Evolutionary conservation across 2,329 filamentous ascomycete genomes (phyloP).

Genomic region (Grosmannia huntii): DNA sequence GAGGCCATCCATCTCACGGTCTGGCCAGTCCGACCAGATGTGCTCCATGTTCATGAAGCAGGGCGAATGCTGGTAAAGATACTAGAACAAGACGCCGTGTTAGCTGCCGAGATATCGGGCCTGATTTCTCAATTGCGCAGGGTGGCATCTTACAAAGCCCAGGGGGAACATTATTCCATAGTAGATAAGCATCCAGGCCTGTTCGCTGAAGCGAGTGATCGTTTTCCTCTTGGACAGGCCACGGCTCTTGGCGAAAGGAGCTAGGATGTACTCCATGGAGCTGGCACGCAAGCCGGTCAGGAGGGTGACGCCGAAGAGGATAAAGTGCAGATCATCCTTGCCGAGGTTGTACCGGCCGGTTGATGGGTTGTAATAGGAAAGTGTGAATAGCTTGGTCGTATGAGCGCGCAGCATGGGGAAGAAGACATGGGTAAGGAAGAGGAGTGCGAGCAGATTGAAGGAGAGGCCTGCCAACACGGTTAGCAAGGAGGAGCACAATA

Average conservation of each 20-base stretch:
- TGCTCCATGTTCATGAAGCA: conserved; percentile 67
- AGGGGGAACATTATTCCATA: conserved; percentile 70
- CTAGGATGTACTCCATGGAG: conserved; percentile 76
- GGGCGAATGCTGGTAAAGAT: conserved; percentile 63
- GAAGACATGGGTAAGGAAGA: conserved; percentile 68
- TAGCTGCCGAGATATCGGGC: background rate
- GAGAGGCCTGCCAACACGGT: conserved; percentile 50
- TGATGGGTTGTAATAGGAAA: conserved; percentile 66
- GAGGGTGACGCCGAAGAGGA: conserved; percentile 65
- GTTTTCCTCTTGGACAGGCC: conserved; percentile 69
- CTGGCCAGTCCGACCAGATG: conserved; percentile 78
- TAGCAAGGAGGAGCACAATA: background rate
- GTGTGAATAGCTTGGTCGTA: conserved; percentile 77
- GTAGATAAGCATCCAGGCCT: conserved; percentile 83
- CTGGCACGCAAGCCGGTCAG: conserved; percentile 79
- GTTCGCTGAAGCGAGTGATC: conserved; percentile 77
- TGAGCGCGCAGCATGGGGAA: conserved; percentile 68
- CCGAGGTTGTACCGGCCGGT: conserved; percentile 64
- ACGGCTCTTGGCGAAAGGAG: conserved; percentile 57
- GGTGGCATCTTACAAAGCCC: conserved; percentile 50
- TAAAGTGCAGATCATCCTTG: conserved; percentile 65
- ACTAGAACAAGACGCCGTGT: conserved; percentile 37
- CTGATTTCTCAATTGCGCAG: background rate
- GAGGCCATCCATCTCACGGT: conserved; percentile 57
- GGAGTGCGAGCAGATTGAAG: conserved; percentile 70